Percentiles rank a stretch among this genome's conserved stretches.
phyloP scores from a whole-genome alignment of 169 alveolate species.

The Perkinsus chesapeaki region DNA sequence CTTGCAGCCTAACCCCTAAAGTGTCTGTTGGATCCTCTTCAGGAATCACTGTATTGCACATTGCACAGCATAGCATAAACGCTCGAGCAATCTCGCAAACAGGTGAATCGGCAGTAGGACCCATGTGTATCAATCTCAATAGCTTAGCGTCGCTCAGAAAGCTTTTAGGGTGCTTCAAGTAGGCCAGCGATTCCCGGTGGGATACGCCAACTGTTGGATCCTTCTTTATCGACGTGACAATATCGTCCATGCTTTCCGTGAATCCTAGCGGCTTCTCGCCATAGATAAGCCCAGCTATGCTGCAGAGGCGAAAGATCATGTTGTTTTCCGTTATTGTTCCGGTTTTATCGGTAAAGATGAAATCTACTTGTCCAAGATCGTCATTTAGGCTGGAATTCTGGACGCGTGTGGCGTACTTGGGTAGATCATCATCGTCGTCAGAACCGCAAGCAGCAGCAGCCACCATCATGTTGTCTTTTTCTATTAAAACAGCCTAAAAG shows the following conservation, averaged over 20 bases:
- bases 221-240: background rate
- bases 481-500: too few species aligned
- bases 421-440: too few species aligned
- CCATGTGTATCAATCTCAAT: background rate
- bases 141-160: background rate
- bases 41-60: conserved; percentile 17
- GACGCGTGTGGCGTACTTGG: too few species aligned
- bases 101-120: background rate
- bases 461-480: too few species aligned
- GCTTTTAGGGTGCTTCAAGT: background rate
- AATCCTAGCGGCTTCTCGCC: too few species aligned
- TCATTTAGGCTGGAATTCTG: background rate
- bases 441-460: too few species aligned
- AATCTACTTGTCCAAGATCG: background rate
- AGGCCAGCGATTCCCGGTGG: background rate
- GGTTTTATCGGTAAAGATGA: conserved; percentile 28
- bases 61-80: background rate
- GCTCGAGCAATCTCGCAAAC: background rate
- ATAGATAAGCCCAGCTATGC: background rate
- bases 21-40: background rate
- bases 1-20: background rate
- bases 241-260: too few species aligned
- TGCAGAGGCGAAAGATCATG: conserved; percentile 16
- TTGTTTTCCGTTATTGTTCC: conserved; percentile 34
- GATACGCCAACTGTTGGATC: background rate